Conservation (phyloP, 257 asterid genomes). For the Leptodermis oblonga region DNA sequence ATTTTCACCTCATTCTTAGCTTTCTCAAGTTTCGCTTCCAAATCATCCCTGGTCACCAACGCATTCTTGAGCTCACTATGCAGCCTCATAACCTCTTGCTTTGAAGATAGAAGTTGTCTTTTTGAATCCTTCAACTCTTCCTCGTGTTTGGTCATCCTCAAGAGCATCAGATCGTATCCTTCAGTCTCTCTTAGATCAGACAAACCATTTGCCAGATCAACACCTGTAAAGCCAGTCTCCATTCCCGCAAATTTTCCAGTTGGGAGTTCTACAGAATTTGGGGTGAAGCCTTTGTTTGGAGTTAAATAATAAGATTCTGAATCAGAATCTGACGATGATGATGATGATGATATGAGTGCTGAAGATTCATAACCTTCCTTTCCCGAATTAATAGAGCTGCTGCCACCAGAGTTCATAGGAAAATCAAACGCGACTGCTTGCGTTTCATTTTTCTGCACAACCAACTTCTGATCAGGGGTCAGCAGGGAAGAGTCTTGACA, state of each 20-base stretch:
- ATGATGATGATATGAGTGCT: constrained; percentile 25
- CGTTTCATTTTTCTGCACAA: constrained; percentile 27
- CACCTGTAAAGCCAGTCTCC: constrained; percentile 19
- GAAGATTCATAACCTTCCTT: constrained; percentile 50
- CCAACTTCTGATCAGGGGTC: constrained; percentile 46
- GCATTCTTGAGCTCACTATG: constrained; percentile 38
- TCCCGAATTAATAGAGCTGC: constrained; percentile 44
- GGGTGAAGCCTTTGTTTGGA: constrained; percentile 20
- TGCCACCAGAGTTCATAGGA: constrained; percentile 52
- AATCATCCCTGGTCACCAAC: constrained; percentile 21
- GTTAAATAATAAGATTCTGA: constrained; percentile 48
- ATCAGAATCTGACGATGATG: constrained; percentile 65
- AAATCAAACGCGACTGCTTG: constrained; percentile 32
- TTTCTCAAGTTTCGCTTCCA: constrained; percentile 40
- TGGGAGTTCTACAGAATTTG: constrained; percentile 21
- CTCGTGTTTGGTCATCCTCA: constrained; percentile 32
- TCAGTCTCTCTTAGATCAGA: constrained; percentile 12
- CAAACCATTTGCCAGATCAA: constrained; percentile 10
- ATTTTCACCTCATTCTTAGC: constrained; percentile 38
- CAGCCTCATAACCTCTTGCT: constrained; percentile 50
- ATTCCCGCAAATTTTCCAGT: constrained; percentile 19
- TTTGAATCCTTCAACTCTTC: constrained; percentile 33
- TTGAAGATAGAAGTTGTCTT: constrained; percentile 38
- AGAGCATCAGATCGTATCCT: constrained; percentile 14
- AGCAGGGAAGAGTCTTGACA: constrained; percentile 23